Evolutionary conservation across 805 yeast genomes (phyloP).

Genomic region (Spathaspora hagerdaliae): DNA sequence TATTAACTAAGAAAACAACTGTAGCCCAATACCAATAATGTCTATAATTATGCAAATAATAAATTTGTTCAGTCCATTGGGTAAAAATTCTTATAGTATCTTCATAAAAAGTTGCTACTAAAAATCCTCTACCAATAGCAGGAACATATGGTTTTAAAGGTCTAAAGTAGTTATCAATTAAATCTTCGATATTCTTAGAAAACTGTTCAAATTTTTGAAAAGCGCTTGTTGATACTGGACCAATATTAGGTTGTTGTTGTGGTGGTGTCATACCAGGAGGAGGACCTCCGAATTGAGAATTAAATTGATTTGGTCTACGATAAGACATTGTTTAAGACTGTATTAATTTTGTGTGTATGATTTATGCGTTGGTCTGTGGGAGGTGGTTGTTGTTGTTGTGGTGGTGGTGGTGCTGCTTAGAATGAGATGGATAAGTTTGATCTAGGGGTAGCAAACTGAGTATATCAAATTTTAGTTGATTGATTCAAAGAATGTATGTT

Average conservation of each 20-base stretch:
- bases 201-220: conserved; percentile 45
- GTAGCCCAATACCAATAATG: conserved; percentile 76
- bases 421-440: too few relatives aligned
- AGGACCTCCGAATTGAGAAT: conserved; percentile 27
- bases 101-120: conserved; percentile 91
- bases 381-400: too few relatives aligned
- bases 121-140: conserved; percentile 79
- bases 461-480: too few relatives aligned
- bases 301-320: conserved; percentile 42
- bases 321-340: conserved; percentile 28
- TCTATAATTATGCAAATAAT: conserved; percentile 75
- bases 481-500: too few relatives aligned
- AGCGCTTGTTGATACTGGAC: conserved; percentile 27
- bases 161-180: conserved; percentile 46
- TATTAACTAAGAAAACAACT: conserved; percentile 59
- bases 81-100: conserved; percentile 78
- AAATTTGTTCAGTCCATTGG: conserved; percentile 91
- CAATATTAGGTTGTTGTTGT: conserved; percentile 20
- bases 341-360: neutral
- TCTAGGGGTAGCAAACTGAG: too few relatives aligned
- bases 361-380: neutral
- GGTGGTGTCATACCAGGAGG: conserved; percentile 2
- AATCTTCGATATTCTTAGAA: conserved; percentile 51
- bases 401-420: too few relatives aligned
- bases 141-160: conserved; percentile 75